Evolutionary conservation across 2,329 filamentous ascomycete species (phyloP).

Genomic region (Cryphonectria parasitica): DNA sequence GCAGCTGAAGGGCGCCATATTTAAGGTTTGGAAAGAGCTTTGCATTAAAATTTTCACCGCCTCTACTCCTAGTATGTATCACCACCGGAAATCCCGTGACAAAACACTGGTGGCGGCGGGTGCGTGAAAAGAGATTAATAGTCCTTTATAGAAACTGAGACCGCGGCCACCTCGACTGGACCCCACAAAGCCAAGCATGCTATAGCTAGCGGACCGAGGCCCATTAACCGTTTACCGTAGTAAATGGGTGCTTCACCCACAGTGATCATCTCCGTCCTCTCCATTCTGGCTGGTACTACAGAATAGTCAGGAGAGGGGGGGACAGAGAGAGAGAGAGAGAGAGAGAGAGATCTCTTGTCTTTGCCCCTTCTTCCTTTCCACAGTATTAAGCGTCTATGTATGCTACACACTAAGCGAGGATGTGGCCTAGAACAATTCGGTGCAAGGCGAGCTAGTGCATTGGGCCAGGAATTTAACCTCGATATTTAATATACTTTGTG

Average conservation of each 20-base stretch:
- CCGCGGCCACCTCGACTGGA: not conserved
- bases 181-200: not conserved
- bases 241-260: not conserved
- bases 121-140: constrained; percentile 5
- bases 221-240: not conserved
- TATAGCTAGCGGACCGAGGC: not conserved
- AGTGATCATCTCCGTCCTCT: not conserved
- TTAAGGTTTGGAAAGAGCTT: not conserved
- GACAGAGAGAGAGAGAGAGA: no score
- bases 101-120: not conserved
- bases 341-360: no score
- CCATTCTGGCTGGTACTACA: not conserved
- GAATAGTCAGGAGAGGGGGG: not conserved
- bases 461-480: not conserved
- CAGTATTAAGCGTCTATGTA: not conserved
- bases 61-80: not conserved
- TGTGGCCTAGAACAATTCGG: not conserved
- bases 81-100: not conserved
- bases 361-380: no score
- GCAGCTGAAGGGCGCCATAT: not conserved
- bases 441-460: not conserved
- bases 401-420: not conserved
- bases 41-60: not conserved
- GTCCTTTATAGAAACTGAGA: not conserved
- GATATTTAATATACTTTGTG: constrained; percentile 8